Conservation (phyloP, 352 stramenopile genomes). For the Thalassiosira mediterranea region DNA sequence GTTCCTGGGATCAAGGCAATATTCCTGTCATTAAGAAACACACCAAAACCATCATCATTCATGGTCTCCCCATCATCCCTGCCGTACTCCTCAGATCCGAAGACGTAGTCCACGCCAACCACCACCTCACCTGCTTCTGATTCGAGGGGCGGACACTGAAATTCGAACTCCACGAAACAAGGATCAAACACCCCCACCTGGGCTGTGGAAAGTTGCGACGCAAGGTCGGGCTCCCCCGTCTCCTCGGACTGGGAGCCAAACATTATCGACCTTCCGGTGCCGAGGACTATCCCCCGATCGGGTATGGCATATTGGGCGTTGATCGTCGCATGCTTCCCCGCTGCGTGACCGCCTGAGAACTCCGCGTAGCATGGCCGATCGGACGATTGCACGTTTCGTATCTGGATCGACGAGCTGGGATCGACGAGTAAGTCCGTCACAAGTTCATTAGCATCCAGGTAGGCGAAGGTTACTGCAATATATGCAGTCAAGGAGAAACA, state of each 20-base stretch:
- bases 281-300: slow-evolving; percentile 6
- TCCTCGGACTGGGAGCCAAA: slow-evolving; percentile 1
- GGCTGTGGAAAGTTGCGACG: neutral
- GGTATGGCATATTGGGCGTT: slow-evolving; percentile 10
- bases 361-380: slow-evolving; percentile 4
- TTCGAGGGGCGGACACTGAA: slow-evolving; percentile 1
- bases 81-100: slow-evolving; percentile 16
- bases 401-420: neutral
- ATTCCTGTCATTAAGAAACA: slow-evolving; percentile 38
- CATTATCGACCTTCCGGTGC: neutral
- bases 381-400: slow-evolving; percentile 10
- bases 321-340: neutral
- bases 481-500: too few species aligned
- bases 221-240: slow-evolving; percentile 2
- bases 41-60: slow-evolving; percentile 22
- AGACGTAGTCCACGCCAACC: slow-evolving; percentile 2
- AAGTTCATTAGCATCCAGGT: neutral
- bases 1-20: slow-evolving; percentile 21
- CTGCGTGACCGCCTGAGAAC: slow-evolving; percentile 1
- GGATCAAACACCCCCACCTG: slow-evolving; percentile 1
- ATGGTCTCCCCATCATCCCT: slow-evolving; percentile 1
- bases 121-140: neutral
- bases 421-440: slow-evolving; percentile 4
- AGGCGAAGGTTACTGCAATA: slow-evolving; percentile 11
- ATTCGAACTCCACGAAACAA: slow-evolving; percentile 13